Base-by-base conservation (phyloP, 805 yeast genomes). In the Alloascoidea hylecoeti region DNA sequence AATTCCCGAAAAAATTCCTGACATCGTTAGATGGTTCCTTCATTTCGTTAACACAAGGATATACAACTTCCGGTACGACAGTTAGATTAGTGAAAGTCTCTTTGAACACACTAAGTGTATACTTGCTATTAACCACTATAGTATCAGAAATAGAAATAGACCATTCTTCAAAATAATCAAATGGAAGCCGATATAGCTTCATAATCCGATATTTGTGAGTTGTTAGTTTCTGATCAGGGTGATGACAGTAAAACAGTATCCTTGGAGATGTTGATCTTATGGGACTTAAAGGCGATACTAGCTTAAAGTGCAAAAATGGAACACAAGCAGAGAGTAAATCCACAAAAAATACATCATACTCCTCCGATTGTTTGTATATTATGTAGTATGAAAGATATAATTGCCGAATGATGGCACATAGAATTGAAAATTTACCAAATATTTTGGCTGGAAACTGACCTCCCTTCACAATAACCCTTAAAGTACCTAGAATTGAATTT, bases 241-340 rank as follows among this genome's bases (percentile, higher is more conserved):
- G 89, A 61, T 92, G 99, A 50, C 98, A 88, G 56, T 92, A 92
- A 52, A 89, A 92, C 38, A 92, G 58, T 2, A 82, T 67, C 37
- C 72, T 71, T n/a, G 30, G 30, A 9, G 30, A 9, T 9, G 9
- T n/a, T 9, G 30, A n/a, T 9, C 30, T n/a, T n/a, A n/a, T n/a
- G n/a, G n/a, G n/a, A 23, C 30, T 9, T n/a, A 23, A n/a, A 9
- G 30, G 30, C 30, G 30, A 23, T 13, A 18, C 19, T 12, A 34
- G 13, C 13, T 14, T 17, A 14, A 15, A 5, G n/a, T 60, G 75
- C 15, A 92, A 48, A 13, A 88, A 45, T 4, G 97, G 97, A 3
- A 85, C 63, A 46, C 94, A 76, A 41, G 84, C 76, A 2, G 95
- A 75, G 40, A 92, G 66, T 55, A 89, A 96, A 58, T 92, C 99